Evolutionary conservation across 352 stramenopile genomes (phyloP).

Genomic region (Pythium brachiatum): DNA sequence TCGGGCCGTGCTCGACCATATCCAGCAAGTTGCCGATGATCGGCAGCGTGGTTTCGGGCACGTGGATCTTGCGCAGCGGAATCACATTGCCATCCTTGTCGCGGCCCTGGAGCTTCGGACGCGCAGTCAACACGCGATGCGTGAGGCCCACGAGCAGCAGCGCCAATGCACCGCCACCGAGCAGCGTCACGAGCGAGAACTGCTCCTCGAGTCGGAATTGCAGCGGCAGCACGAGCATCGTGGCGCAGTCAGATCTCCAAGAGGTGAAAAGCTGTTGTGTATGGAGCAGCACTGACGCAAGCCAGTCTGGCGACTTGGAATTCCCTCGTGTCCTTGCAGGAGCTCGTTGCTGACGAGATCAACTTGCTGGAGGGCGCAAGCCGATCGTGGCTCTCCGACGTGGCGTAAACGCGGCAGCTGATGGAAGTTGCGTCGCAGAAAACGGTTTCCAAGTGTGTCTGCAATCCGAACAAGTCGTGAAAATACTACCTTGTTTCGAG

Average conservation of each 20-base stretch:
- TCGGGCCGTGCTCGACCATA: neutral
- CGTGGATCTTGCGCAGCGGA: conserved; percentile 3
- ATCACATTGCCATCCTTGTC: conserved; percentile 2
- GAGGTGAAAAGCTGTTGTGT: too few species aligned
- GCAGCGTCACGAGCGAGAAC: neutral
- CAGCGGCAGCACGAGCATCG: conserved; percentile 1
- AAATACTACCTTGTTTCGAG: too few species aligned
- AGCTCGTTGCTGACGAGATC: too few species aligned
- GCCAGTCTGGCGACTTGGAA: neutral
- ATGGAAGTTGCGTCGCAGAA: too few species aligned
- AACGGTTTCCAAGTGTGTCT: too few species aligned
- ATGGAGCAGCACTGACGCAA: neutral
- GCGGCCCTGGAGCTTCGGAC: neutral
- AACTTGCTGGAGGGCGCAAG: too few species aligned
- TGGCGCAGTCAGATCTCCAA: too few species aligned
- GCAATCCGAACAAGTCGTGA: too few species aligned
- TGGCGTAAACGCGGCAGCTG: too few species aligned
- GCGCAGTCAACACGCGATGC: neutral
- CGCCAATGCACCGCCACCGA: neutral
- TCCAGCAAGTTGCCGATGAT: neutral
- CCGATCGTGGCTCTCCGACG: too few species aligned
- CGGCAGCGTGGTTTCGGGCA: neutral
- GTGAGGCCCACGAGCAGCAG: conserved; percentile 10
- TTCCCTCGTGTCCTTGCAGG: too few species aligned
- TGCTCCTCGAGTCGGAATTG: neutral